Evolutionary conservation across 2,329 filamentous ascomycete genomes (phyloP).

Genomic region (Clarireedia homoeocarpa): DNA sequence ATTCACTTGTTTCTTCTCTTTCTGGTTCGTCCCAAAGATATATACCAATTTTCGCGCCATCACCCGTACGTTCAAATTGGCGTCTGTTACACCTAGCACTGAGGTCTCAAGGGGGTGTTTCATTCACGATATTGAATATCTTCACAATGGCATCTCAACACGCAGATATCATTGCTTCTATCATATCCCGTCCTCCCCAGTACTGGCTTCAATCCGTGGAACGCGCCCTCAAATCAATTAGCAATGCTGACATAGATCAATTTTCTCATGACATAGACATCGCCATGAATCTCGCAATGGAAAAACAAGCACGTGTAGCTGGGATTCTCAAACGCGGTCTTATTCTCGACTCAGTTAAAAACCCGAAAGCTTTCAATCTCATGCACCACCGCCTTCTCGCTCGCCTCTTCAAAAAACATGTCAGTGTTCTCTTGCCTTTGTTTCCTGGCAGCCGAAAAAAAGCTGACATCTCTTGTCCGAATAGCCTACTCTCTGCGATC

Average conservation of each 20-base stretch:
- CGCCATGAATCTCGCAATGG: background rate
- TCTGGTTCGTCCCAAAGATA: too few relatives aligned
- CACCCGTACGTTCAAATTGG: too few relatives aligned
- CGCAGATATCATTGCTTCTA: background rate
- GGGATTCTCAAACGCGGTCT: background rate
- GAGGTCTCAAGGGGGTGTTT: too few relatives aligned
- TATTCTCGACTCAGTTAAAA: background rate
- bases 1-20: too few relatives aligned
- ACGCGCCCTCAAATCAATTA: background rate
- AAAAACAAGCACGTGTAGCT: background rate
- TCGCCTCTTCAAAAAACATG: constrained; percentile 1
- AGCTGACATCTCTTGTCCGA: background rate
- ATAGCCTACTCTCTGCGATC: background rate
- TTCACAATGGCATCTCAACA: background rate
- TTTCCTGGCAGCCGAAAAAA: too few relatives aligned
- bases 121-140: background rate
- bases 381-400: background rate
- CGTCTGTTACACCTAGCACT: too few relatives aligned
- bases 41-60: too few relatives aligned
- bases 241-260: background rate
- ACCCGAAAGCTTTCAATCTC: background rate
- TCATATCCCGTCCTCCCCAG: background rate
- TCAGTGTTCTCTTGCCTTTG: background rate
- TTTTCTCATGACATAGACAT: background rate
- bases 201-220: background rate